Evolutionary conservation across 805 yeast species (phyloP), one percentile per base, ranked within the genome.

Genomic region (Wickerhamiella kurtzmanii): DNA sequence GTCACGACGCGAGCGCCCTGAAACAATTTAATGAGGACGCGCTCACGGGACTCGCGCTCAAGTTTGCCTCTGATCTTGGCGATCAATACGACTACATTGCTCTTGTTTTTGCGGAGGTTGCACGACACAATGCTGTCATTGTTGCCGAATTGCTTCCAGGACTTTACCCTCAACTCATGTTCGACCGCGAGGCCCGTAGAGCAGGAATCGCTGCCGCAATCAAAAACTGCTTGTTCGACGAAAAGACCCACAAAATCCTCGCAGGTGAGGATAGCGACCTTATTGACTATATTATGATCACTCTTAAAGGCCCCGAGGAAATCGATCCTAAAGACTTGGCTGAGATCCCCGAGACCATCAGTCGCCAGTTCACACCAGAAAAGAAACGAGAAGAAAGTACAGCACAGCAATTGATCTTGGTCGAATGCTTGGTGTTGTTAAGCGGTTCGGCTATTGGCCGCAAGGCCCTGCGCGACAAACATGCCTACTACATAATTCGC

Each of bases 121-220:
- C 96, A 1, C 75, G 96, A 54, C 82, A 80, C 50, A 46, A 44
- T 16, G 20, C 53, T 3, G 4, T 2, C 3, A 18, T 37, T 1
- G 37, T 53, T 13, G 76, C 95, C 62, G 71, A 74, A 41, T 87
- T 86, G 35, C 64, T 86, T 19, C 77, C 87, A n/a, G 85, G 85
- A 60, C 64, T 87, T 22, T 68, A 84, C 50, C 92, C 79, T 0
- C 87, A 86, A 65, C 82, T 96, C 3, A 88, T 84, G 59, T 76
- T 79, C 57, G 82, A 79, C 54, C 71, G 84, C 13, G 77, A 76
- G 56, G 76, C 77, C 21, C 78, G 97, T 66, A 75, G 97, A 64
- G 88, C 82, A 60, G 96, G 95, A 59, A 88, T 85, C 36, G 94
- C 94, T 1, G 82, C 94, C 3, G 82, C 96, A 1, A 83, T 92